A percentile compares a stretch with the other conserved stretches of the same genome.
Evolutionary conservation across 495 filamentous ascomycete genomes (phyloP).

Genomic region (Immersiella caudata): DNA sequence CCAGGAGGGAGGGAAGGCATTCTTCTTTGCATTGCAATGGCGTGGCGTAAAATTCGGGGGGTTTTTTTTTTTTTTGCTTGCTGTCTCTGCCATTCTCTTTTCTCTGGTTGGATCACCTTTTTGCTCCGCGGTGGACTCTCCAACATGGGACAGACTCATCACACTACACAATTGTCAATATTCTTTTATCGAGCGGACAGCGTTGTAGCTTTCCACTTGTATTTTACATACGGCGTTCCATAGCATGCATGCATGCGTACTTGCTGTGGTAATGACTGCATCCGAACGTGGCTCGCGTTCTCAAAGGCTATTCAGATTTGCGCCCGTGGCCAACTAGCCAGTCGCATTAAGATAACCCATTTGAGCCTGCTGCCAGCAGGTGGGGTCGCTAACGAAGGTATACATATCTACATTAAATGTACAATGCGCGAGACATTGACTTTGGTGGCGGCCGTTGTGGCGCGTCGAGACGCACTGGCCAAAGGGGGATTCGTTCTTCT

Average conservation of each 20-base stretch:
- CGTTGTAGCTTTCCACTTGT: background rate
- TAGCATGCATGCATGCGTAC: background rate
- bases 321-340: background rate
- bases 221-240: background rate
- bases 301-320: background rate
- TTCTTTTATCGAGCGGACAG: background rate
- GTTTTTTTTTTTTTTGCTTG: background rate
- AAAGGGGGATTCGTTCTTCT: background rate
- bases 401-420: slow-evolving; percentile 28
- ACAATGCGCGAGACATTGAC: slow-evolving; percentile 19
- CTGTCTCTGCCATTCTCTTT: too few relatives aligned
- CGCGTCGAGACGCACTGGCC: background rate
- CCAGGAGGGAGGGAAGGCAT: background rate
- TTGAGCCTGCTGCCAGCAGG: background rate
- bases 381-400: slow-evolving; percentile 12
- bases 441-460: background rate
- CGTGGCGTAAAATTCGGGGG: background rate
- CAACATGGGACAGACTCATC: background rate
- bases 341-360: background rate
- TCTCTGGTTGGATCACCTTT: background rate
- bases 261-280: too few relatives aligned
- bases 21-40: slow-evolving; percentile 28
- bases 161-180: background rate
- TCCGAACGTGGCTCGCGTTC: too few relatives aligned
- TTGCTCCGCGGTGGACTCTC: background rate